Evolutionary conservation across 768 basidiomycete genomes (phyloP), one percentile per base, ranked within the genome.

Genomic region (Tylopilus plumbeoviolaceoides): DNA sequence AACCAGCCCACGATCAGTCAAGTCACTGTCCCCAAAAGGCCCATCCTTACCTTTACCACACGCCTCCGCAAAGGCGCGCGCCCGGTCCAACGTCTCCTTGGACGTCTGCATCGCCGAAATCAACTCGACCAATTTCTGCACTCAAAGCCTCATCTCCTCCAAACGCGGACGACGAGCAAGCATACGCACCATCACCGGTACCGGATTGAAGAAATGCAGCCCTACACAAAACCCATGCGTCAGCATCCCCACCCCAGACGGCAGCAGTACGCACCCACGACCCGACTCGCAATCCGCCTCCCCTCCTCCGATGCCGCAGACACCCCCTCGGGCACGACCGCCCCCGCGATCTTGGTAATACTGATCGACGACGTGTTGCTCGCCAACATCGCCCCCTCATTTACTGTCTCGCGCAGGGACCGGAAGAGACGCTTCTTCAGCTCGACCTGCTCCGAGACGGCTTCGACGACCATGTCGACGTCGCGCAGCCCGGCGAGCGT

Each of bases 161-260:
- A 14, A 27, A 31, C 14, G 17, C 44, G 39, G 11, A 18, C 3
- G 28, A 27, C 31, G 10, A 42, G 7, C n/a, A 38, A 15, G 17
- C 14, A 36, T 12, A 44, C 80, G 47, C 64, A 91, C 90, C 94
- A 97, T 97, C 30, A 95, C 89, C 3, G 95, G 95, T 5, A 97
- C 95, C 5, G 95, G 95, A 63, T 98, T 95, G 75, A 97, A 95
- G 76, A 94, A 97, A 67, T 95, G 93, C 39, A 95, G 74, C 12
- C 86, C 91, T 92, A 48, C 42, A 30, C 7, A 15, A 10, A 14
- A 44, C 47, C 28, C 27, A 25, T 53, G 27, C 53, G 40, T 51
- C 33, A 50, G 27, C 33, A 15, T 6, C 35, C 38, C 3, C 44
- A 35, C 31, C 14, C 18, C 36, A 38, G 11, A 4, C 1, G 0